These are phyloP conservation scores for Nicotiana sylvestris DNA, from an alignment of 257 asterid genomes.

Conservation along the genomic window DNA sequence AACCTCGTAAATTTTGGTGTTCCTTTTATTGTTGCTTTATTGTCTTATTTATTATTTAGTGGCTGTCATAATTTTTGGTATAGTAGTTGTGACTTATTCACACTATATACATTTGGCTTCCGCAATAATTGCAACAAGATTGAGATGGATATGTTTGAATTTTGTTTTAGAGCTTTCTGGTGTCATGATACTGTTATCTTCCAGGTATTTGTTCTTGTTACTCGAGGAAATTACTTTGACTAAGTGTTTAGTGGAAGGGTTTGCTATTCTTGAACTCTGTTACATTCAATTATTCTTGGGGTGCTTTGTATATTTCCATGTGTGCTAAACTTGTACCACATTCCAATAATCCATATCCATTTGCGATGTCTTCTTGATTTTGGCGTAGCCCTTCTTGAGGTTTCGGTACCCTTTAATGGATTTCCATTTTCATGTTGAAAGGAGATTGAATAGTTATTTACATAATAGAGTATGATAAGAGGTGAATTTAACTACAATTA, in stretches of 20 bases:
- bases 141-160: background rate
- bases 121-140: background rate
- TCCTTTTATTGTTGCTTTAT: too few relatives aligned
- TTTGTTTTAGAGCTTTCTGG: background rate
- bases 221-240: background rate
- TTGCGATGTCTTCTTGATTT: background rate
- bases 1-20: too few relatives aligned
- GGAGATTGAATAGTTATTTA: background rate
- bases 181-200: background rate
- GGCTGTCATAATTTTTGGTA: too few relatives aligned
- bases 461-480: too few relatives aligned
- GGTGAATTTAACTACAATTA: too few relatives aligned
- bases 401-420: background rate
- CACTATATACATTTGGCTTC: too few relatives aligned
- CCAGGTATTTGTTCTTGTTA: background rate
- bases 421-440: background rate
- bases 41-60: too few relatives aligned
- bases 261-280: background rate
- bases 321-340: background rate
- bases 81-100: too few relatives aligned
- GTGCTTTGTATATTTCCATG: background rate
- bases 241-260: background rate
- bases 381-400: background rate
- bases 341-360: background rate
- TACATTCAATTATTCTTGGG: background rate